Evolutionary conservation across 257 asterid species (phyloP).

Genomic region (Gentiana straminea): DNA sequence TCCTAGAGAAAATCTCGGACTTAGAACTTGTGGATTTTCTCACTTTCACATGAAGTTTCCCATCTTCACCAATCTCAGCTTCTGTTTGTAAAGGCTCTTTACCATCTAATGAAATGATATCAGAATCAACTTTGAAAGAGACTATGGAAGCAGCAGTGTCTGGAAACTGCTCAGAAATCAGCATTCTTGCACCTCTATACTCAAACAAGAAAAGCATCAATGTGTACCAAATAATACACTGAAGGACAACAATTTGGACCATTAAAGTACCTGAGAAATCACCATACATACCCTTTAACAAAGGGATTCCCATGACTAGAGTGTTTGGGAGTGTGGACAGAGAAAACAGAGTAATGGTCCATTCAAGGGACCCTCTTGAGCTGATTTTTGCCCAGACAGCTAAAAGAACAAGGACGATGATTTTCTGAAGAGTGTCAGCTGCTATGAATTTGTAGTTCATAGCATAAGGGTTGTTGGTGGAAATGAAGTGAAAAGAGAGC

Average conservation of each 20-base stretch:
- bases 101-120: constrained; percentile 36
- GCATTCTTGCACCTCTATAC: constrained; percentile 39
- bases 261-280: constrained; percentile 34
- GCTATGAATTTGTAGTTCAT: constrained; percentile 47
- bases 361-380: constrained; percentile 35
- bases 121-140: constrained; percentile 39
- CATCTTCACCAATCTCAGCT: constrained; percentile 42
- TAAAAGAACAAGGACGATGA: constrained; percentile 27
- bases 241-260: constrained; percentile 45
- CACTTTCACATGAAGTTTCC: constrained; percentile 40
- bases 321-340: constrained; percentile 39
- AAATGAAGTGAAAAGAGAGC: constrained; percentile 38
- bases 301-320: constrained; percentile 45
- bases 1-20: constrained; percentile 39
- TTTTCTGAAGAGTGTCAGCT: constrained; percentile 37
- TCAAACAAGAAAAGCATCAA: constrained; percentile 41
- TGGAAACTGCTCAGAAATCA: constrained; percentile 42
- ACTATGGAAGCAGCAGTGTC: constrained; percentile 34
- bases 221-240: constrained; percentile 44
- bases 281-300: constrained; percentile 42
- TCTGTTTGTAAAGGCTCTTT: constrained; percentile 40
- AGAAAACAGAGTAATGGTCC: constrained; percentile 42
- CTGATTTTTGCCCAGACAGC: constrained; percentile 32
- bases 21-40: constrained; percentile 38
- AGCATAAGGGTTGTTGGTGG: constrained; percentile 37